Conservation (phyloP, 1,284 basidiomycete genomes). For the Ustilago lituana region DNA sequence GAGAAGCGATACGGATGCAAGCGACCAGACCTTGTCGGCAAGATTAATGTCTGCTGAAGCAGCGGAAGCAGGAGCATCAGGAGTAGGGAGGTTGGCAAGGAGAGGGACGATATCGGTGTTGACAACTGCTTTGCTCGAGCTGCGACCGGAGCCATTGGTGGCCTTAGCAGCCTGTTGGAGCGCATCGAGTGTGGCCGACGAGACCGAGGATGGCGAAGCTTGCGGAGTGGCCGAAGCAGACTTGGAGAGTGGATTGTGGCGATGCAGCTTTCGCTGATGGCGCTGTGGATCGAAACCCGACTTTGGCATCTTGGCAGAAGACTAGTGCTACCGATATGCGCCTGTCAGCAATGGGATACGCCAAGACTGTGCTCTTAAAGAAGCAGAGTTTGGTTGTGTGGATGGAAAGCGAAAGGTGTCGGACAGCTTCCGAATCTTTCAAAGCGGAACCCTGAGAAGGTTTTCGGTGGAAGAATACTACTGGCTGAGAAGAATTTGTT, state of each 20-base stretch:
- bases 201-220: slow-evolving; percentile 11
- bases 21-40: slow-evolving; percentile 62
- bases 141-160: background rate
- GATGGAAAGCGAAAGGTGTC: too few species aligned
- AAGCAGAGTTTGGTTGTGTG: too few species aligned
- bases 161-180: slow-evolving; percentile 26
- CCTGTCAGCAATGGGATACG: background rate
- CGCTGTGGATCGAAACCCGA: slow-evolving; percentile 55
- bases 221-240: slow-evolving; percentile 12
- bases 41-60: slow-evolving; percentile 23
- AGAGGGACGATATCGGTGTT: slow-evolving; percentile 52
- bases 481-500: too few species aligned
- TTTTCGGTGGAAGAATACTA: too few species aligned
- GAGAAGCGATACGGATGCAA: slow-evolving; percentile 58
- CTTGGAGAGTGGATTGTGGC: slow-evolving; percentile 53
- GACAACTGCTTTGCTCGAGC: background rate
- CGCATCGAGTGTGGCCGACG: slow-evolving; percentile 26
- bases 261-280: slow-evolving; percentile 43
- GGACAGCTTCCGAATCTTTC: slow-evolving; percentile 8
- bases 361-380: slow-evolving; percentile 5
- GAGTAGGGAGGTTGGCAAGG: slow-evolving; percentile 51
- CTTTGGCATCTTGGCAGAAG: slow-evolving; percentile 44
- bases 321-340: background rate
- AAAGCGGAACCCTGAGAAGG: too few species aligned
- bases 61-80: slow-evolving; percentile 4